Conservation (phyloP, 2,329 filamentous ascomycete species). For the Colletotrichum coccodes region DNA sequence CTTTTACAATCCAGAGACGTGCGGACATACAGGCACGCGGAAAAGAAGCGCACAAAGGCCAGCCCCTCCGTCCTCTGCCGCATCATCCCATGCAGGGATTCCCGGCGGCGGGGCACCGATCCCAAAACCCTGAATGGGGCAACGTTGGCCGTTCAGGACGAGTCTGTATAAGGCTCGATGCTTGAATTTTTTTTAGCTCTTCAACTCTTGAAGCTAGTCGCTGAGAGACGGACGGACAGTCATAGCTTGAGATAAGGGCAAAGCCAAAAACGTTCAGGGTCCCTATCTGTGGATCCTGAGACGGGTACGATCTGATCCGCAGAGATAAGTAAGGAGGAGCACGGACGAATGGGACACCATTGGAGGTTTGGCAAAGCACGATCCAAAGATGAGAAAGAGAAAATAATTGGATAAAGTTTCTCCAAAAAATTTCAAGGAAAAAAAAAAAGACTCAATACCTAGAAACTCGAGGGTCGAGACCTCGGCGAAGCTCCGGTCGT, state of each 20-base stretch:
- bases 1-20: background rate
- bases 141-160: background rate
- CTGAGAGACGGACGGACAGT: background rate
- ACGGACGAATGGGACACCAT: conserved; percentile 16
- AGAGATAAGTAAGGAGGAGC: conserved; percentile 24
- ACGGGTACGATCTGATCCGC: conserved; percentile 30
- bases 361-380: conserved; percentile 17
- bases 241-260: conserved; percentile 27
- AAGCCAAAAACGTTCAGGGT: background rate
- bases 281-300: conserved; percentile 31
- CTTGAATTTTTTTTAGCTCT: background rate
- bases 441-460: conserved; percentile 17
- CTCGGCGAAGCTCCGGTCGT: conserved; percentile 30
- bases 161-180: background rate
- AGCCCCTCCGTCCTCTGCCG: background rate
- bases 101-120: background rate
- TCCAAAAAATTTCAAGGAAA: background rate
- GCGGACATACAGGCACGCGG: background rate
- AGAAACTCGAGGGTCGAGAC: background rate
- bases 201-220: background rate
- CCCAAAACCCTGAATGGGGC: background rate
- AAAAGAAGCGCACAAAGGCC: background rate
- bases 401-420: background rate
- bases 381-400: conserved; percentile 9
- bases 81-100: conserved; percentile 6